Evolutionary conservation across 2,329 filamentous ascomycete species (phyloP).

Genomic region (Clathrospora elynae): DNA sequence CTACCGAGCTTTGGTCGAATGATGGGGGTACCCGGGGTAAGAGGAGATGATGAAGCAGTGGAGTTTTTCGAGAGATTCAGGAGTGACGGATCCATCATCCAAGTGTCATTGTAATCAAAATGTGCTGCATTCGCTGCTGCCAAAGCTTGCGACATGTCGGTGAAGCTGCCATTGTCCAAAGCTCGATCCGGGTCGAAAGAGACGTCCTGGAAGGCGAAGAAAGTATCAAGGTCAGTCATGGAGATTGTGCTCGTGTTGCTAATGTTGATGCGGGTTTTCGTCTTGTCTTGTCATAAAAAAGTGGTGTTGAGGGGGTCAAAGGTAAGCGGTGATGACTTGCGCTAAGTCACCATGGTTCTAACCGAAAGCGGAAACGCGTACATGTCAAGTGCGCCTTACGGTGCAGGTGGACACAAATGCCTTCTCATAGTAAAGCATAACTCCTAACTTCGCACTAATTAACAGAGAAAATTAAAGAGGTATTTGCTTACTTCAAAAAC

Average conservation of each 20-base stretch:
- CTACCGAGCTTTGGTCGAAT: conserved; percentile 24
- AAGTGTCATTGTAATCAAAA: conserved; percentile 7
- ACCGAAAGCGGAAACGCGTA: conserved; percentile 8
- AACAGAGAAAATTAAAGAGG: too few relatives aligned
- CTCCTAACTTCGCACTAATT: too few relatives aligned
- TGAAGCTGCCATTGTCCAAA: conserved; percentile 10
- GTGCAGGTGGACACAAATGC: background rate
- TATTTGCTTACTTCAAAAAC: too few relatives aligned
- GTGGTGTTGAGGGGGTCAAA: conserved; percentile 3
- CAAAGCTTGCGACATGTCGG: conserved; percentile 10
- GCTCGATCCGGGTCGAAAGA: conserved; percentile 1
- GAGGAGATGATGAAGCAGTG: conserved; percentile 18
- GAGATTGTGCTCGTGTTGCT: background rate
- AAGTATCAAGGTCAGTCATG: background rate
- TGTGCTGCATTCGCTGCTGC: background rate
- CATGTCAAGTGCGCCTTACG: conserved; percentile 19
- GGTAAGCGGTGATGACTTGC: background rate
- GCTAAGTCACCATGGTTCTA: conserved; percentile 5
- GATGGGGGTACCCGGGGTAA: conserved; percentile 12
- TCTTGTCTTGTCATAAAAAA: background rate
- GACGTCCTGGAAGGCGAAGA: conserved; percentile 1
- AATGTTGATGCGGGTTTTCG: background rate
- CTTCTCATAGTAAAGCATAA: too few relatives aligned
- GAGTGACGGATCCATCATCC: conserved; percentile 5
- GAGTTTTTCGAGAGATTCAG: conserved; percentile 17